Conservation (phyloP, 1,284 basidiomycete genomes). For the Ustilago trichophora region DNA sequence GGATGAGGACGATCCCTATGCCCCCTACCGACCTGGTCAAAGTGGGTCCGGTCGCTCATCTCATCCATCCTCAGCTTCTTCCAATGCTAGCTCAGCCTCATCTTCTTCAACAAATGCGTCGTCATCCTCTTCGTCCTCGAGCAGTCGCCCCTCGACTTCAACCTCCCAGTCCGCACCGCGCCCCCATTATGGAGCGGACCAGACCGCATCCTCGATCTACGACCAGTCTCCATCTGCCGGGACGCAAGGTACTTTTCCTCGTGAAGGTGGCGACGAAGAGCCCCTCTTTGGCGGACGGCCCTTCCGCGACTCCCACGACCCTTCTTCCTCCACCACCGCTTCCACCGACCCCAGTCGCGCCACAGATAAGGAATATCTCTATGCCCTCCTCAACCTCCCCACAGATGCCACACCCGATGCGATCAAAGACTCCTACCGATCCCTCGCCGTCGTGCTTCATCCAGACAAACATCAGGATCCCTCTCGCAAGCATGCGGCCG, state of each 20-base stretch:
- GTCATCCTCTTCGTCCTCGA: constrained; percentile 1
- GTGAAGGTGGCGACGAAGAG: constrained; percentile 48
- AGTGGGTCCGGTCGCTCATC: not conserved
- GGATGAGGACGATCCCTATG: constrained; percentile 45
- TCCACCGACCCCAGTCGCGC: constrained; percentile 1
- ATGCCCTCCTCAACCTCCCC: constrained; percentile 74
- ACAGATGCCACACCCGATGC: constrained; percentile 74
- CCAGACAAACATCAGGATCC: constrained; percentile 82
- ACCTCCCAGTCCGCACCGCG: no score
- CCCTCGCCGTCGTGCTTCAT: constrained; percentile 80
- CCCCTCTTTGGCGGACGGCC: constrained; percentile 62
- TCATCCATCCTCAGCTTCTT: not conserved
- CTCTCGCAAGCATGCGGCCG: constrained; percentile 72
- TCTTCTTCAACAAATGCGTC: not conserved
- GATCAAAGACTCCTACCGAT: constrained; percentile 77
- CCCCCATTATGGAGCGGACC: not conserved
- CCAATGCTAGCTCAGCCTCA: not conserved
- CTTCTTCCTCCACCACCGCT: not conserved
- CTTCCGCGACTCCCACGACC: constrained; percentile 51
- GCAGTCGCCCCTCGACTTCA: constrained; percentile 2
- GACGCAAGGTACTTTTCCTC: constrained; percentile 17
- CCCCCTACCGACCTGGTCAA: constrained; percentile 23
- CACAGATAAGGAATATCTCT: constrained; percentile 43
- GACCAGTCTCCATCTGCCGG: constrained; percentile 25
- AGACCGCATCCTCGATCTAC: constrained; percentile 15